A percentile compares a stretch with the other conserved stretches of the same genome.
Conservation (phyloP, 192 early-diverging fungal genomes). For the Gamsiella multidivaricata region DNA sequence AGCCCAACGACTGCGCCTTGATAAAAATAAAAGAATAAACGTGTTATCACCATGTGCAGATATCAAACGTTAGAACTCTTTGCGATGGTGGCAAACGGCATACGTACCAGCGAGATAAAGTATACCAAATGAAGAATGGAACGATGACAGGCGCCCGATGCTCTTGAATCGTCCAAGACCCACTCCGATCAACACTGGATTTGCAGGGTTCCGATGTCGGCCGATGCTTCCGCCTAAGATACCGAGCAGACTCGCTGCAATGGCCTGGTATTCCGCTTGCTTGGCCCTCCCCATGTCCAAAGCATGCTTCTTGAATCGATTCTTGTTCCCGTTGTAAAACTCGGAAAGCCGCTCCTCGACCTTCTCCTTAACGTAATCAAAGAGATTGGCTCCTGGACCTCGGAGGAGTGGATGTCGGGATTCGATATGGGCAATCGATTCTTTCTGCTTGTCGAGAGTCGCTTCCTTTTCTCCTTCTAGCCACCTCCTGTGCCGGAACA, state of each 20-base stretch:
- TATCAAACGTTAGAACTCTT: too few relatives aligned
- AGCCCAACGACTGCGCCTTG: background rate
- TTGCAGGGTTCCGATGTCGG: background rate
- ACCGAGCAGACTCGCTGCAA: constrained; percentile 5
- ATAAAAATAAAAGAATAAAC: too few relatives aligned
- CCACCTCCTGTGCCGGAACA: background rate
- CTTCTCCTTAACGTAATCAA: background rate
- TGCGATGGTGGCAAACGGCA: background rate
- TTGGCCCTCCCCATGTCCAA: constrained; percentile 9
- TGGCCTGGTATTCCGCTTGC: constrained; percentile 15
- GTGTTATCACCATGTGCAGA: background rate
- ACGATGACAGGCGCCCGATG: background rate
- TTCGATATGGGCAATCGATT: constrained; percentile 3
- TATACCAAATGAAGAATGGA: background rate
- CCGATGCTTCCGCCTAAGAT: constrained; percentile 19
- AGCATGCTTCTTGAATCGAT: constrained; percentile 1
- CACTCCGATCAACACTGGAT: background rate
- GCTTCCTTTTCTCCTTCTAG: constrained; percentile 3
- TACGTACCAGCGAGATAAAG: background rate
- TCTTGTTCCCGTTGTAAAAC: constrained; percentile 1
- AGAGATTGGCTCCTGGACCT: background rate
- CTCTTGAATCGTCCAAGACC: constrained; percentile 1
- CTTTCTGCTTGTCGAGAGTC: background rate
- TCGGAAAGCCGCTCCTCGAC: background rate
- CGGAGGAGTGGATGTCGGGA: background rate